Evolutionary conservation across 2,329 filamentous ascomycete species (phyloP), one percentile per base, ranked within the genome.

Genomic region (Diaporthe citriasiana): DNA sequence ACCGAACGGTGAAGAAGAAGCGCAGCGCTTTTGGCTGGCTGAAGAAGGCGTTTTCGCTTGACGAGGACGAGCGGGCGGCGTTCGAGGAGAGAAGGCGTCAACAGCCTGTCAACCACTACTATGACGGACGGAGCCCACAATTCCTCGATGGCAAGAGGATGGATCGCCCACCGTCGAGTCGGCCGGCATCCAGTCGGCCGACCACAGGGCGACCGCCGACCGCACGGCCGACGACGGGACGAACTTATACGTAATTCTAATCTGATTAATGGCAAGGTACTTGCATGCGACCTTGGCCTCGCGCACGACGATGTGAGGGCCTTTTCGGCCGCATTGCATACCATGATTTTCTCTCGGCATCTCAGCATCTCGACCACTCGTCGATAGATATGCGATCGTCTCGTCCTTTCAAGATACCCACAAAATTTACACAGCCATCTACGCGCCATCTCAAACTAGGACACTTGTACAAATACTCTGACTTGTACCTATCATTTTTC

Each of bases 1-100:
- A 84, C 72, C 83, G 86, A 13, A 78, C 79, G 50, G 79, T 92
- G 7, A 92, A 92, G 81, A 93, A 92, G 84, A 92, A 92, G 84
- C 87, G 89, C 76, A 92, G 91, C 77, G 89, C 90, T 1, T 92
- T 93, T 78, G 91, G 90, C 2, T 93, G 91, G 91, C 81, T 93
- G 72, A 92, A 92, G 81, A 92, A 93, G 82, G 90, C 90, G 0
- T 93, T 93, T 70, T 89, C 88, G 45, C 82, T 93, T 35, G 90
- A 91, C 75, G 91, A 93, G 30, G 89, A 92, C 63, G 91, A 93
- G 80, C 87, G 87, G 70, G 85, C 86, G 12, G 87, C 87, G 13
- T 93, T 91, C 76, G 90, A 92, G 79, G 87, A 87, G 59, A 86
- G 87, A 73, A 88, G 85, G 78, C 83, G 84, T 10, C 84, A 85